Conservation (phyloP, 2,329 filamentous ascomycete genomes). For the Waltergamsia citrina region DNA sequence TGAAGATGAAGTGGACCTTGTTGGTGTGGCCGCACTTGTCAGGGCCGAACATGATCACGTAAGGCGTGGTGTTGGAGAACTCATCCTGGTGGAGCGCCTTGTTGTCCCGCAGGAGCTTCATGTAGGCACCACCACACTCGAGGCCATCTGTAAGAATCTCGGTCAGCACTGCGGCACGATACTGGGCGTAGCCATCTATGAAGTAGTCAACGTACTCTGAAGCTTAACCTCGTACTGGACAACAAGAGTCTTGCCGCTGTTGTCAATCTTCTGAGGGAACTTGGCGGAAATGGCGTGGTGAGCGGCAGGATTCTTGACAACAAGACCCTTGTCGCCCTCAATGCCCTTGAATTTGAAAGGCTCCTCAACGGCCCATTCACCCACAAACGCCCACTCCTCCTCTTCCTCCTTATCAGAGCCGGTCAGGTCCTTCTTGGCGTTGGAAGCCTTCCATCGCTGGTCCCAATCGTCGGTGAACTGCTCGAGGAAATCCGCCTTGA, state of each 20-base stretch:
- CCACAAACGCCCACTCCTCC: constrained; percentile 89
- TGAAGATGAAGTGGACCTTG: constrained; percentile 98
- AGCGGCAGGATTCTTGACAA: constrained; percentile 94
- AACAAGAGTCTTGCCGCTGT: constrained; percentile 94
- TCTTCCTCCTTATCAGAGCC: constrained; percentile 59
- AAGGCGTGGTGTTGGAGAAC: constrained; percentile 94
- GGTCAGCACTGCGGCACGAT: constrained; percentile 18
- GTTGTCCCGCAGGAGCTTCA: constrained; percentile 98
- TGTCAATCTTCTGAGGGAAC: constrained; percentile 92
- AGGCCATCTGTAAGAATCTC: constrained; percentile 59
- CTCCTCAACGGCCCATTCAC: constrained; percentile 96
- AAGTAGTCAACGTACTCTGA: constrained; percentile 61
- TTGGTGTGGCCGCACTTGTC: constrained; percentile 99
- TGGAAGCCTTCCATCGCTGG: constrained; percentile 82
- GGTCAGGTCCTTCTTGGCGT: constrained; percentile 84
- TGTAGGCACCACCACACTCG: constrained; percentile 95
- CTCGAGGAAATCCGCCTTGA: constrained; percentile 94
- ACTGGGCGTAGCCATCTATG: no score
- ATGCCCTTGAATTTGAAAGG: constrained; percentile 84
- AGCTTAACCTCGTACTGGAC: constrained; percentile 99
- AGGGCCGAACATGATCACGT: constrained; percentile 99
- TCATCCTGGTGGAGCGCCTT: constrained; percentile 94
- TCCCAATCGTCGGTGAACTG: constrained; percentile 98
- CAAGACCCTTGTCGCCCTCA: constrained; percentile 89
- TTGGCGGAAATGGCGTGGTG: constrained; percentile 99